phyloP scores from a whole-genome alignment of 2,329 filamentous ascomycete genomes.

The Colletotrichum gigasporum region DNA sequence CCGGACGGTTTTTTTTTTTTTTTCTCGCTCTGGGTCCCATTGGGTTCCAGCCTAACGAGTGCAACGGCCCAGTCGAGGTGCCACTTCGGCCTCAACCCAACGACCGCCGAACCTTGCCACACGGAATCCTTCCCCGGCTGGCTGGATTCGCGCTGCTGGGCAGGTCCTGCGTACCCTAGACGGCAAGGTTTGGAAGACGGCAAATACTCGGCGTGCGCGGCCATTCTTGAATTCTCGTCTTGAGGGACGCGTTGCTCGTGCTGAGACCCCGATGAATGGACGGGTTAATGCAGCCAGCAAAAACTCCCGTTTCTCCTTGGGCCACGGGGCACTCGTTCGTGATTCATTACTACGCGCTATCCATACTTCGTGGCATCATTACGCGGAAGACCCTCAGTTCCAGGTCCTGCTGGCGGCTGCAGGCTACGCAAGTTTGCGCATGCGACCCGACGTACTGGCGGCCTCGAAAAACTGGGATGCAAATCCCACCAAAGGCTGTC shows the following conservation, averaged over 20 bases:
- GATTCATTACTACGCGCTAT: too few species aligned
- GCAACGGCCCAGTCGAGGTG: conserved; percentile 18
- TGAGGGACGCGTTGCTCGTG: too few species aligned
- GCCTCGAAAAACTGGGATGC: conserved; percentile 1
- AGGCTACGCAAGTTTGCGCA: neutral
- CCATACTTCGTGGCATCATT: too few species aligned
- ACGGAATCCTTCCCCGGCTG: conserved; percentile 22
- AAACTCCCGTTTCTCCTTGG: too few species aligned
- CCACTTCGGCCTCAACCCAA: conserved; percentile 19
- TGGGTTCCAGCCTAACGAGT: conserved; percentile 24
- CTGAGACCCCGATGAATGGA: too few species aligned
- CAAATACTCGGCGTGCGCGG: neutral
- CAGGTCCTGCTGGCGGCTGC: too few species aligned
- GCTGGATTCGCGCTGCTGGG: neutral
- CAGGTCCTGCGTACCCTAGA: neutral
- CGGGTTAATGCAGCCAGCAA: too few species aligned
- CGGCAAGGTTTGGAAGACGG: neutral
- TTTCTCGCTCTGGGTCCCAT: too few species aligned
- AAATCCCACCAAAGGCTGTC: neutral
- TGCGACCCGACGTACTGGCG: neutral
- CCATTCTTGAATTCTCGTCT: neutral
- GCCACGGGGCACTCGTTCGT: too few species aligned
- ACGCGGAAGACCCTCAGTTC: too few species aligned
- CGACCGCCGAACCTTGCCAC: conserved; percentile 13
- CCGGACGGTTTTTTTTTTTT: conserved; percentile 6